Evolutionary conservation across 768 basidiomycete species (phyloP).

Genomic region (Collybia sp.): DNA sequence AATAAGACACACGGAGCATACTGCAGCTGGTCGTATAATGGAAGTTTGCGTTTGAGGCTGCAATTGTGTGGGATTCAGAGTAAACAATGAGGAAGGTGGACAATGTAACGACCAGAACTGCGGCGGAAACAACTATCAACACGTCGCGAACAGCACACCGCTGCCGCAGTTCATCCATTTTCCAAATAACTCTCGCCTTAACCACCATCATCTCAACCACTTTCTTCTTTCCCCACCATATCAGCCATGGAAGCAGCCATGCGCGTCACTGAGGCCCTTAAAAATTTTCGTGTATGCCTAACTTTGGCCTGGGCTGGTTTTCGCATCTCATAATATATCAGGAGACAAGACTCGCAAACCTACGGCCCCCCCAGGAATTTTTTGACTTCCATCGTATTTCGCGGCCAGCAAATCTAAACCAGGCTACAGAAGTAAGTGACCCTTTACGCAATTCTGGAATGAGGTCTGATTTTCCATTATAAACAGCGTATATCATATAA

Average conservation of each 20-base stretch:
- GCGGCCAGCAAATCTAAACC: constrained; percentile 77
- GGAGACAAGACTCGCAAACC: constrained; percentile 76
- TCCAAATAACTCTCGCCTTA: constrained; percentile 10
- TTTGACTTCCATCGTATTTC: constrained; percentile 83
- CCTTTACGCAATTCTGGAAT: too few relatives aligned
- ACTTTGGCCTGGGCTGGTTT: too few relatives aligned
- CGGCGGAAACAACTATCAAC: constrained; percentile 11
- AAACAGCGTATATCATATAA: constrained; percentile 88
- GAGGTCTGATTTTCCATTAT: constrained; percentile 2
- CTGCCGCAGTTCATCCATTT: constrained; percentile 7
- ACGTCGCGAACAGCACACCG: constrained; percentile 3
- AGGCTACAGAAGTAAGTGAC: constrained; percentile 63
- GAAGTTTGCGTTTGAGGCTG: too few relatives aligned
- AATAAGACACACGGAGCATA: too few relatives aligned
- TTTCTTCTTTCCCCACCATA: constrained; percentile 5
- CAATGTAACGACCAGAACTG: constrained; percentile 8
- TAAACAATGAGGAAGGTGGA: constrained; percentile 13
- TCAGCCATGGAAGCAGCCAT: constrained; percentile 59
- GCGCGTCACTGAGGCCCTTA: constrained; percentile 65
- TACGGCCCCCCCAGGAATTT: constrained; percentile 73
- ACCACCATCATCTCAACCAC: constrained; percentile 5
- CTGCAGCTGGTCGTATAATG: too few relatives aligned
- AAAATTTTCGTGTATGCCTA: constrained; percentile 59
- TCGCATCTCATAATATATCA: constrained; percentile 18
- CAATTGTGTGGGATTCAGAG: constrained; percentile 7